Evolutionary conservation across 2,329 filamentous ascomycete species (phyloP).

Genomic region (Phoma sp.): DNA sequence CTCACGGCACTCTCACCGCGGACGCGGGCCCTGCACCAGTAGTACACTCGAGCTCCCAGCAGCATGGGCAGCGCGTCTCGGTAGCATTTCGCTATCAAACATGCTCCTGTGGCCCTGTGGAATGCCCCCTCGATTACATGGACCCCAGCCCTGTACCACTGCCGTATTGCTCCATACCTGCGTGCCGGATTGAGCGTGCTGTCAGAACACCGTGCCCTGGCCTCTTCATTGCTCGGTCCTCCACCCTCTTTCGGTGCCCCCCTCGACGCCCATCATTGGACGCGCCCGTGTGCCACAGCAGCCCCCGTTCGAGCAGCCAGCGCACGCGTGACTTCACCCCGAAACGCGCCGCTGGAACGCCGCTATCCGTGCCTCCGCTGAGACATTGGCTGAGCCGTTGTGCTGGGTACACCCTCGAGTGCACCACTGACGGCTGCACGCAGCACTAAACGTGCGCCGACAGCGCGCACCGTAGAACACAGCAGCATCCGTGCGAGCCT

Average conservation of each 20-base stretch:
- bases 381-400: constrained; percentile 48
- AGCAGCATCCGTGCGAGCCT: constrained; percentile 44
- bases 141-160: constrained; percentile 46
- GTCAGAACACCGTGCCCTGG: constrained; percentile 2
- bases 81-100: constrained; percentile 39
- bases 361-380: constrained; percentile 36
- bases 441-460: constrained; percentile 51
- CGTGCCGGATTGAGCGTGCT: constrained; percentile 43
- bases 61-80: constrained; percentile 45
- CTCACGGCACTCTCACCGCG: constrained; percentile 12
- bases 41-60: constrained; percentile 26
- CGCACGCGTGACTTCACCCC: constrained; percentile 51
- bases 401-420: constrained; percentile 38
- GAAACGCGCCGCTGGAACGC: constrained; percentile 51
- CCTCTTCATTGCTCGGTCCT: constrained; percentile 15
- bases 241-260: constrained; percentile 20
- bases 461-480: constrained; percentile 36
- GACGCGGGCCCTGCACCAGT: constrained; percentile 13
- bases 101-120: constrained; percentile 40
- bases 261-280: constrained; percentile 36
- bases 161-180: constrained; percentile 49
- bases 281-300: constrained; percentile 43
- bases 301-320: constrained; percentile 44
- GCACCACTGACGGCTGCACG: constrained; percentile 49
- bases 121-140: constrained; percentile 47